A percentile compares a stretch with the other conserved stretches of the same genome.
Conservation (phyloP, 1,284 basidiomycete species). For the Tilletia setariae region DNA sequence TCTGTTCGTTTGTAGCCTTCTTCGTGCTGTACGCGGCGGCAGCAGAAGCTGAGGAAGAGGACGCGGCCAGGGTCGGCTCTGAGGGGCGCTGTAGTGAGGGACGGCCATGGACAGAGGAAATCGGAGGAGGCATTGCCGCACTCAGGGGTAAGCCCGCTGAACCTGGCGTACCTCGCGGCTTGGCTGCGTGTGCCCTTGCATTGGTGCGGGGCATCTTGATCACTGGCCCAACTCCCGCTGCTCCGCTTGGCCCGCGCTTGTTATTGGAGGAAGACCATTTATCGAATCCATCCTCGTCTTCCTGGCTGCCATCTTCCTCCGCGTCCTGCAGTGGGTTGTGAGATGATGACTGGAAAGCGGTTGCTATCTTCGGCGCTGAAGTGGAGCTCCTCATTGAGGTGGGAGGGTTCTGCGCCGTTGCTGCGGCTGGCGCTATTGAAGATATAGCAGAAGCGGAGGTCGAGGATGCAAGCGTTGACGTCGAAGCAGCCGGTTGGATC, state of each 20-base stretch:
- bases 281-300: too few relatives aligned
- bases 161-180: background rate
- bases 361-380: background rate
- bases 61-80: background rate
- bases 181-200: background rate
- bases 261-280: too few relatives aligned
- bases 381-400: too few relatives aligned
- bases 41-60: background rate
- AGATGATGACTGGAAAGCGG: background rate
- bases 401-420: too few relatives aligned
- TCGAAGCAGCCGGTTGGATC: background rate
- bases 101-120: slow-evolving; percentile 8
- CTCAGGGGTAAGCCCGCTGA: background rate
- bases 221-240: background rate
- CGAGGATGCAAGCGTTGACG: background rate
- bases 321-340: too few relatives aligned
- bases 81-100: background rate
- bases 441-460: background rate
- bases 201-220: slow-evolving; percentile 2
- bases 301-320: too few relatives aligned
- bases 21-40: background rate
- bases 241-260: too few relatives aligned
- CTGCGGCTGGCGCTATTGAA: background rate
- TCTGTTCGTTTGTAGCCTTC: background rate
- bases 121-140: background rate